Base-by-base conservation (phyloP, 495 filamentous ascomycete species). In the Aspergillus wentii region DNA sequence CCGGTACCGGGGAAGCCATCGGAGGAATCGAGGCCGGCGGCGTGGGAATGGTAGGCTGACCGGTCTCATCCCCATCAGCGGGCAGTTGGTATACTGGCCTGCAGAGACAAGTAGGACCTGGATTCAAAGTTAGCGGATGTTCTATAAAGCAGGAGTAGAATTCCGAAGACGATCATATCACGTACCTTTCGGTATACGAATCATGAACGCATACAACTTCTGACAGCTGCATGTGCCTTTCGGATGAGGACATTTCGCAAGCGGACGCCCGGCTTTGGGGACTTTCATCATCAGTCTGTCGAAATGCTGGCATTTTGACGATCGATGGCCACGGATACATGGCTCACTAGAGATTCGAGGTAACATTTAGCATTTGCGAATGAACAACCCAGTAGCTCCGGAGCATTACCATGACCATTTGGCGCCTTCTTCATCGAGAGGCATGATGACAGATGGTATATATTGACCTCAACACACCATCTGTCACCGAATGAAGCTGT, bases 251-350 rank as follows among this genome's bases (percentile, higher is more conserved):
- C 87, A 94, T 38, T 76, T 78, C 35, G 81, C 82, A 14, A 89
- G 63, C 13, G 87, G 87, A 31, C 87, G 74, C 7, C 87, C 87
- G 2, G 87, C 85, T 51, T 88, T 89, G 35, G 82, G 79, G 8
- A 91, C 86, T 32, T 82, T 82, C 40, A 88, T 62, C 76, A 94
- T 81, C 14, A 87, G 59, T 45, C 86, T 76, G 40, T 81, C 75
- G 35, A 71, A 78, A 64, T 94, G 86, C 21, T 74, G 78, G 52
- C 87, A 94, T 72, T 83, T 86, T 46, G 86, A 86, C 16, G 87
- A 89, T 48, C 87, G 81, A 61, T 94, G 87, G 35, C 87, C 87
- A 36, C 85, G 83, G 47, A 91, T 86, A 49, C 87, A 94, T 52
- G 85, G 82, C 68, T 83, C 80, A 54, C 86, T 92, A 52, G 11